Base-by-base conservation (phyloP, 2,329 filamentous ascomycete genomes). In the Thelonectria discophora region DNA sequence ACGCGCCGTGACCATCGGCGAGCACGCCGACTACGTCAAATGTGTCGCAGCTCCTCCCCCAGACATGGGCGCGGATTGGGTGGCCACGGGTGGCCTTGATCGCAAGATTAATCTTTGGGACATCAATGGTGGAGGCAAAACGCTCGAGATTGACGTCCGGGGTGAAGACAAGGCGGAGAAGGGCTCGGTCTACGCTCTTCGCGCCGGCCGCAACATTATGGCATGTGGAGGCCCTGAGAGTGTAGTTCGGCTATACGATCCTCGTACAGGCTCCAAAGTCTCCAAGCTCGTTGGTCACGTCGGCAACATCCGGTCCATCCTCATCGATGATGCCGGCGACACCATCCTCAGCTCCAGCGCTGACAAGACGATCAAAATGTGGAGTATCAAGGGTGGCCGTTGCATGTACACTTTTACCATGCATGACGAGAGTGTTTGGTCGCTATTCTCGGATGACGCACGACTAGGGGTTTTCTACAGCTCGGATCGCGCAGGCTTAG, bases 381-480 rank as follows among this genome's bases (percentile, higher is more conserved):
- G 95, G 95, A 97, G 94, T 68, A 89, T 98, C 69, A 95, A 92
- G 11, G 94, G 93, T 20, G 95, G 95, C 57, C 86, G 95, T 69
- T 99, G 95, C 82, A 94, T 98, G 90, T 93, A 97, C 78, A 99
- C 95, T 0, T 86, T 99, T 70, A 97, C 94, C 56, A 99, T 99
- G 95, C 95, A 99, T 79, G 97, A 97, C 74, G 93, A 97, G 74
- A 97, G 94, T 74, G 92, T 99, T 20, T 99, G 95, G 95, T 96
- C 93, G 1, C 83, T 99, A 20, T 97, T 91, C 77, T 97, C 95
- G 0, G 89, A 94, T 55, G 88, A 97, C 70, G 93, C 94, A 1
- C 86, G 90, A 60, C 84, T 99, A 4, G 90, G 90, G 10, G 86
- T 97, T 30, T 98, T 99, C 77, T 98, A 98, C 80, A 98, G 94